These are phyloP conservation scores for Leucocoprinus sp. DNA, from an alignment of 768 basidiomycete species.

Conservation along the genomic window DNA sequence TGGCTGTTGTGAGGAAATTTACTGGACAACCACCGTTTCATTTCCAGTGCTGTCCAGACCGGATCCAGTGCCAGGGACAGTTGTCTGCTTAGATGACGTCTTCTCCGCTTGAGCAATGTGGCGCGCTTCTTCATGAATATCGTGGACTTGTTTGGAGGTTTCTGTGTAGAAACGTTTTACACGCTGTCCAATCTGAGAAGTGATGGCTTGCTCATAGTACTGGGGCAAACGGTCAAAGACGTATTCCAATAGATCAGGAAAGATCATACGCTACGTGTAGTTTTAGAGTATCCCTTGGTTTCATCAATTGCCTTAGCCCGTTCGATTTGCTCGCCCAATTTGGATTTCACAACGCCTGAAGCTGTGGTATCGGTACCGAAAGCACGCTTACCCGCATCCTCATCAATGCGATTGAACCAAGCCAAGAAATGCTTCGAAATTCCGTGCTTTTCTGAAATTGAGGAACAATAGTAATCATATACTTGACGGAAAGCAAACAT, in stretches of 20 bases:
- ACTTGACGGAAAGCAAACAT: background rate
- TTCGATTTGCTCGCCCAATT: conserved; percentile 52
- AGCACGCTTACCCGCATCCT: conserved; percentile 55
- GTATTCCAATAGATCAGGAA: background rate
- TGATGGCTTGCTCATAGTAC: conserved; percentile 74
- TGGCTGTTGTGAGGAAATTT: background rate
- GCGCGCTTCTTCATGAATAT: conserved; percentile 90
- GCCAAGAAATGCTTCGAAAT: conserved; percentile 80
- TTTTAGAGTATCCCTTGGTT: conserved; percentile 67
- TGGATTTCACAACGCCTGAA: conserved; percentile 61
- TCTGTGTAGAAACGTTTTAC: conserved; percentile 79
- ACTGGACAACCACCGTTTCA: no score
- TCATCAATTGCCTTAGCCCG: conserved; percentile 75
- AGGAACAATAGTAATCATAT: background rate
- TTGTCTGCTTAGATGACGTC: conserved; percentile 14
- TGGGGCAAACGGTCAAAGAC: conserved; percentile 19
- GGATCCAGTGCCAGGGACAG: background rate
- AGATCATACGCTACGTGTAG: conserved; percentile 52
- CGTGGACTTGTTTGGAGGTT: conserved; percentile 80
- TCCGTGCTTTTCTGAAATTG: conserved; percentile 59
- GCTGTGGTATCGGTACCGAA: conserved; percentile 80
- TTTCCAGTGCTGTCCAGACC: background rate
- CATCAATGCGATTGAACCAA: conserved; percentile 71
- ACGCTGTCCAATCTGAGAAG: conserved; percentile 70
- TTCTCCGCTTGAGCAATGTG: conserved; percentile 68